A percentile compares a stretch with the other conserved stretches of the same genome.
These are phyloP conservation scores for Erodium maritimum DNA, from an alignment of 345 rosid genomes.

Conservation along the genomic window DNA sequence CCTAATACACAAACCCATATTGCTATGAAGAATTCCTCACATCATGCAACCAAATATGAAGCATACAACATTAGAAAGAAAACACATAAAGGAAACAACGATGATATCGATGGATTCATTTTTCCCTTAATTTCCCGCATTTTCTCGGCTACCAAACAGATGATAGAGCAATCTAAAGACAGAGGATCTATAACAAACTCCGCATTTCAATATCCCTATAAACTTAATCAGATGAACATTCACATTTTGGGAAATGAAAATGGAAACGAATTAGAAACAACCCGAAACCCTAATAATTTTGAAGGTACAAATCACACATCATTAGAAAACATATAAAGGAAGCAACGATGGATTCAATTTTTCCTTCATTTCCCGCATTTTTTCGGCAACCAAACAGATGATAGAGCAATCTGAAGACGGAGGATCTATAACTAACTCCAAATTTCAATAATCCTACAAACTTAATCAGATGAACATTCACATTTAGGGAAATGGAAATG, in stretches of 20 bases:
- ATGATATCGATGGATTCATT: background rate
- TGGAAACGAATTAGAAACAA: background rate
- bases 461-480: too few species aligned
- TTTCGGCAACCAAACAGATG: too few species aligned
- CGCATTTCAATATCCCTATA: conserved; percentile 1
- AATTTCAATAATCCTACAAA: too few species aligned
- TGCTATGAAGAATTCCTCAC: background rate
- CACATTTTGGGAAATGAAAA: background rate
- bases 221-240: background rate
- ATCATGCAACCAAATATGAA: background rate
- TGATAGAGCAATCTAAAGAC: background rate
- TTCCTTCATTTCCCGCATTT: too few species aligned
- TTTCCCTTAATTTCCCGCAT: background rate
- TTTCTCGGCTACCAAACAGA: conserved; percentile 2
- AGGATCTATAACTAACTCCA: too few species aligned
- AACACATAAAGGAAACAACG: background rate
- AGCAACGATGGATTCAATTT: too few species aligned
- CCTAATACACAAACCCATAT: too few species aligned
- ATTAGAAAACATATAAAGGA: too few species aligned
- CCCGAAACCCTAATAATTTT: background rate
- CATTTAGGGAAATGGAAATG: too few species aligned
- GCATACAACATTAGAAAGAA: background rate
- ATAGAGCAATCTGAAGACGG: too few species aligned
- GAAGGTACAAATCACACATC: too few species aligned
- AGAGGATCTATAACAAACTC: conserved; percentile 6